Base-by-base conservation (phyloP, 306 rosid genomes). In the Fragaria nilgerrensis region DNA sequence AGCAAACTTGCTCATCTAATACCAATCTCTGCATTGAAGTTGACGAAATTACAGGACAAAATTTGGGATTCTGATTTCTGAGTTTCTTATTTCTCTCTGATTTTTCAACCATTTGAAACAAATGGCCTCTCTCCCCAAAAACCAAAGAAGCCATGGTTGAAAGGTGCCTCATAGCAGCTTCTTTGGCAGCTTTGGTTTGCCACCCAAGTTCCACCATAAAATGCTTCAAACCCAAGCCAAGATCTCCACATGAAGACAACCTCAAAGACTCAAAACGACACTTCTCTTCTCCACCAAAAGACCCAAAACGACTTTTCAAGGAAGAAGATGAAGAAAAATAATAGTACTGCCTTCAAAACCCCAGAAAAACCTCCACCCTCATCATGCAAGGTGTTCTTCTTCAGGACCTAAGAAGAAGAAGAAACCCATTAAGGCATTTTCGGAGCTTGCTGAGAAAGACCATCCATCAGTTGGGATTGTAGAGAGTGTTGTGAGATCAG, bases 131-230 rank as follows among this genome's bases (percentile, higher is more conserved):
- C n/a, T 49, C 11, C 5, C 23, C 19, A 52, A 55, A 49, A 20
- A 59, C 59, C 16, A 52, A 29, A 52, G 41, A n/a, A 58, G 62
- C 53, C 58, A 81, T 81, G 81, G 77, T 25, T 53, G 81, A 76
- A 70, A 70, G 50, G 36, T 81, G 84, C 53, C 59, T 81, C 5
- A 71, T 76, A 7, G 84, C 74, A 49, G 77, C 80, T 48, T 76
- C 80, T 50, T 61, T 76, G 23, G 84, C 81, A 47, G 48, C 79
- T 14, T 45, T 76, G 45, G 74, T 48, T 2, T 76, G 80, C 36
- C 84, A 81, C 72, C 84, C 77, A 20, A 76, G 84, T 43, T 41
- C 80, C 68, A 75, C 80, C 68, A 76, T 81, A 27, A 76, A 45
- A 44, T 70, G 73, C 23, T 81, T 81, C 81, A 70, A 36, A 8